These are phyloP conservation scores for Solanum dulcamara DNA, from an alignment of 257 asterid genomes.

Conservation along the genomic window DNA sequence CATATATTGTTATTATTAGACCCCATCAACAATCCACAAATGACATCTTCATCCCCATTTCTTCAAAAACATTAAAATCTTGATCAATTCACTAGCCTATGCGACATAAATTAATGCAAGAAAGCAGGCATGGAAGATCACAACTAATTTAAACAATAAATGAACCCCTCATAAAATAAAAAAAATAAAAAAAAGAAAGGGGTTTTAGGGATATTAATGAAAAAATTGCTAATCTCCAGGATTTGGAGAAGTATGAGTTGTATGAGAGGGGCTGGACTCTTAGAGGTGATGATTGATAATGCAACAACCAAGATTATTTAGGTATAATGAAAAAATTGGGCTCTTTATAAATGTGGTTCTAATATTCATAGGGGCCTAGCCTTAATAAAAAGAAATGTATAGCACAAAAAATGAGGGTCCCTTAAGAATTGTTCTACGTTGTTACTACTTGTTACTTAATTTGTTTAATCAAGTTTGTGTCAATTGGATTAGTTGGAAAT, in stretches of 20 bases:
- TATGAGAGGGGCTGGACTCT: constrained; percentile 20
- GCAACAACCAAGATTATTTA: background rate
- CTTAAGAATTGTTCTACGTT: constrained; percentile 54
- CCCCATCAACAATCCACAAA: constrained; percentile 42
- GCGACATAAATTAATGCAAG: background rate
- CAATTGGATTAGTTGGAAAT: constrained; percentile 39
- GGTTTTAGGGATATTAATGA: background rate
- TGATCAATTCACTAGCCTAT: too few species aligned
- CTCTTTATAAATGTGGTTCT: constrained; percentile 1
- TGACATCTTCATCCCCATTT: constrained; percentile 8
- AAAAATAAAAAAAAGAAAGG: background rate
- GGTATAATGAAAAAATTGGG: background rate
- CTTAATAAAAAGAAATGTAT: constrained; percentile 4
- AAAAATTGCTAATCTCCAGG: constrained; percentile 11
- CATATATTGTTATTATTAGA: constrained; percentile 8
- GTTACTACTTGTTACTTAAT: constrained; percentile 4
- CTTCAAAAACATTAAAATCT: background rate
- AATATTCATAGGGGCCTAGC: constrained; percentile 8
- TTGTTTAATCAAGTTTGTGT: constrained; percentile 25
- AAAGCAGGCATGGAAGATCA: background rate
- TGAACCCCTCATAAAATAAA: constrained; percentile 7
- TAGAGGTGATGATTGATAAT: background rate
- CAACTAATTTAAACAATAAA: background rate
- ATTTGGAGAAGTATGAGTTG: constrained; percentile 24
- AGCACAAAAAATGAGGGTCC: background rate